phyloP scores from a whole-genome alignment of 2,329 filamentous ascomycete genomes.

The Hymenoscyphus fraxineus region DNA sequence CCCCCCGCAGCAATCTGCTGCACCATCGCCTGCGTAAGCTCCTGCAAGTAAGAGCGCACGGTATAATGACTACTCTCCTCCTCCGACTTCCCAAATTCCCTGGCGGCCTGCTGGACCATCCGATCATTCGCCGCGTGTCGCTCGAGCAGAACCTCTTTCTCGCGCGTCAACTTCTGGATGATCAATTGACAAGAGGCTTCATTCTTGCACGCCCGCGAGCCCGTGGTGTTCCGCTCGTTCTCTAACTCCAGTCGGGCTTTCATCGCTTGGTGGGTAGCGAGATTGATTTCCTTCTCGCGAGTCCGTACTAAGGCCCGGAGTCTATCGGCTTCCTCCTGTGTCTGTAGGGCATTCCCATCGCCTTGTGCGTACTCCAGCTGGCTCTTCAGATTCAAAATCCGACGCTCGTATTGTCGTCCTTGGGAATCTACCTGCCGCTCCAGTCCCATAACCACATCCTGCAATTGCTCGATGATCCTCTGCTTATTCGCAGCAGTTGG shows the following conservation, averaged over 20 bases:
- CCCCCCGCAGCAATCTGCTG: conserved; percentile 7
- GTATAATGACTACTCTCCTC: conserved; percentile 12
- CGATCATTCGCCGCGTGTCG: conserved; percentile 8
- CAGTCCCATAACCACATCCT: neutral
- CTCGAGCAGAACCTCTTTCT: conserved; percentile 5
- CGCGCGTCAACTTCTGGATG: conserved; percentile 6
- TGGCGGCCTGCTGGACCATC: conserved; percentile 13
- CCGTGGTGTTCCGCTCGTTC: neutral
- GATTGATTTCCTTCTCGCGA: neutral
- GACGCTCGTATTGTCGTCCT: neutral
- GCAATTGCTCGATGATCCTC: neutral
- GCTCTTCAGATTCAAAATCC: conserved; percentile 1
- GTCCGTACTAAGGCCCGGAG: neutral
- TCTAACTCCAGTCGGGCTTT: conserved; percentile 4
- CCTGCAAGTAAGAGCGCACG: conserved; percentile 10
- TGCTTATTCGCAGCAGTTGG: neutral
- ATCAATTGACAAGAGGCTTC: neutral
- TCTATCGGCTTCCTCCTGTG: conserved; percentile 3
- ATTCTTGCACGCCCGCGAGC: neutral
- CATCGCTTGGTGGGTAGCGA: neutral
- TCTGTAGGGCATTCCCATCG: conserved; percentile 1
- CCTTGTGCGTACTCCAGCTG: conserved; percentile 6
- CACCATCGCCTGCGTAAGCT: conserved; percentile 13
- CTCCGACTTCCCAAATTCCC: conserved; percentile 10
- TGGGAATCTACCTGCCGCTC: neutral